Evolutionary conservation across 768 basidiomycete species (phyloP).

Genomic region (Mycena pura): DNA sequence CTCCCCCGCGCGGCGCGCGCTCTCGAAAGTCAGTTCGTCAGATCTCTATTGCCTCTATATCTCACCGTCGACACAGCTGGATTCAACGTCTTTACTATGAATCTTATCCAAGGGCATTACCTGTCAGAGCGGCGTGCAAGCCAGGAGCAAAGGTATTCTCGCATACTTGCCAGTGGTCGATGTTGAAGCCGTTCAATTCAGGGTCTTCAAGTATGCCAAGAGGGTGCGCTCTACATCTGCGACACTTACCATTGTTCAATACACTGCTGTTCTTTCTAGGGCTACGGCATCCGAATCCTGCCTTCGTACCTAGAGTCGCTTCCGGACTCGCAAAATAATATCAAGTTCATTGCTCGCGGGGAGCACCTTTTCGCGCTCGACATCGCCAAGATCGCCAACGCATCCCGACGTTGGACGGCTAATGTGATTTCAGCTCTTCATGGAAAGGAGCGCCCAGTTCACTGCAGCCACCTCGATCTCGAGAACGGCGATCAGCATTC

Average conservation of each 20-base stretch:
- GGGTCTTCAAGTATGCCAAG: constrained; percentile 9
- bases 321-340: not conserved
- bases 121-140: not conserved
- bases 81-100: constrained; percentile 1
- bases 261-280: not conserved
- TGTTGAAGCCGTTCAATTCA: not conserved
- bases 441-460: not conserved
- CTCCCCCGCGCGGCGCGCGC: constrained; percentile 8
- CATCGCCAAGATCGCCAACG: not conserved
- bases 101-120: not conserved
- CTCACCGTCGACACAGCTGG: not conserved
- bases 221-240: not conserved
- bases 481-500: constrained; percentile 14
- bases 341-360: not conserved
- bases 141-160: not conserved
- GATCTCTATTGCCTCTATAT: not conserved
- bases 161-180: not conserved
- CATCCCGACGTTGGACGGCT: not conserved
- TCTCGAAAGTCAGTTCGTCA: not conserved
- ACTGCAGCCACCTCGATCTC: not conserved
- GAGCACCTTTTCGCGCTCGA: constrained; percentile 7
- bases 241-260: not conserved
- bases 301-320: not conserved
- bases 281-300: not conserved
- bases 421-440: too few species aligned